Percentiles rank a stretch among this genome's conserved stretches.
These are phyloP conservation scores for Pilatotrama ljubarskyi DNA, from an alignment of 768 basidiomycete genomes.

Conservation along the genomic window DNA sequence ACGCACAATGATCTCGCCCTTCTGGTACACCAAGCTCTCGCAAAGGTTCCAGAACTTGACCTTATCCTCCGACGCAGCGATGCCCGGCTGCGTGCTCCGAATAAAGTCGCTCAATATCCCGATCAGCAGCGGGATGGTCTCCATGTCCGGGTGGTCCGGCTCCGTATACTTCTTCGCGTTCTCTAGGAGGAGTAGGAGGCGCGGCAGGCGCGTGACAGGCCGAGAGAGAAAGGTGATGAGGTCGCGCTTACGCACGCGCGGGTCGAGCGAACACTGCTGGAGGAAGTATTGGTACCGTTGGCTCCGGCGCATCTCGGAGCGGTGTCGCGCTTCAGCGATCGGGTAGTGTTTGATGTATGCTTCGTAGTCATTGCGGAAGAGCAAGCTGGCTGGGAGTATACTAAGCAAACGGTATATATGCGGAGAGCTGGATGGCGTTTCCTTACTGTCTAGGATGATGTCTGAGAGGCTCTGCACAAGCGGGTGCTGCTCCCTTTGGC, in stretches of 20 bases:
- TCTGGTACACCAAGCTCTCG: slow-evolving; percentile 72
- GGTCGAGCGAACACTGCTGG: slow-evolving; percentile 59
- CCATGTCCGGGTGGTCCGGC: slow-evolving; percentile 74
- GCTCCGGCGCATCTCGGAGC: slow-evolving; percentile 72
- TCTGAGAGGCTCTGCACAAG: slow-evolving; percentile 82
- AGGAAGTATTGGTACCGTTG: slow-evolving; percentile 66
- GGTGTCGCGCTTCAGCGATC: slow-evolving; percentile 78
- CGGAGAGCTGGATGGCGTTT: background rate
- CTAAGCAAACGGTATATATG: background rate
- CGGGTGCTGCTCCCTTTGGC: slow-evolving; percentile 85
- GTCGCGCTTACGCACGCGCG: slow-evolving; percentile 72
- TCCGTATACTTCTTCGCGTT: slow-evolving; percentile 66
- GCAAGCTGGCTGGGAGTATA: slow-evolving; percentile 3
- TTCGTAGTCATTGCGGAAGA: slow-evolving; percentile 52
- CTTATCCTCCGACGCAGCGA: slow-evolving; percentile 86
- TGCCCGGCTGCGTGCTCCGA: slow-evolving; percentile 87
- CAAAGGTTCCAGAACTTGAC: slow-evolving; percentile 84
- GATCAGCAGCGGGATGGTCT: slow-evolving; percentile 72
- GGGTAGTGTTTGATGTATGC: slow-evolving; percentile 88
- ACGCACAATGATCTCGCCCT: slow-evolving; percentile 80
- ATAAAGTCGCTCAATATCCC: slow-evolving; percentile 69
- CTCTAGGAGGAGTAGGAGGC: slow-evolving; percentile 73
- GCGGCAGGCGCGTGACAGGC: slow-evolving; percentile 85
- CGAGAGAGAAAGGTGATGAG: slow-evolving; percentile 80
- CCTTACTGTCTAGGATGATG: slow-evolving; percentile 77